Base-by-base conservation (phyloP, 768 basidiomycete species). In the Termitomyces sp. region DNA sequence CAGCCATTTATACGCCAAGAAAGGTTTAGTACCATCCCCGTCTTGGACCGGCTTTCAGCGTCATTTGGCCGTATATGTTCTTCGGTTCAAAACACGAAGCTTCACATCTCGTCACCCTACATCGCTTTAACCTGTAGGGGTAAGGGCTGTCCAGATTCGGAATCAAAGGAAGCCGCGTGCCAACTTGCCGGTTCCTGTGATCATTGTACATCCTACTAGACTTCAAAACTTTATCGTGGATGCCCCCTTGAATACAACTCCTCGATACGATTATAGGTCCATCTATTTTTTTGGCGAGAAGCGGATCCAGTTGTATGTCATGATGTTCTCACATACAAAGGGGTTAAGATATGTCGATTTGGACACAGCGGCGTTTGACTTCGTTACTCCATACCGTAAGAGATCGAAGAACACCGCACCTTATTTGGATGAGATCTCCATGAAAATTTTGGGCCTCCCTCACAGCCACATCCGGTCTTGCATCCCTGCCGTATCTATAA, bases 111-210 rank as follows among this genome's bases (percentile, higher is more conserved):
- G 67, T 69, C 61, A 72, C 61, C 54, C 62, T 67, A 61, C 60
- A 63, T 57, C 56, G 61, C 59, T 56, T 71, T 71, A 69, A 46
- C 68, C 72, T 54, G 69, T 62, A 70, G 69, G 73, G 62, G 67
- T 65, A 71, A 72, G 61, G 67, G 62, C 70, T 68, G 66, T 74
- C 64, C 72, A 68, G 62, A 67, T 62, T 60, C 55, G 59, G 63
- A 62, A 61, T 61, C 56, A 45, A 59, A 66, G 60, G 65, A 59
- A 60, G 56, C 56, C 56, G 50, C 42, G 31, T 42, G 34, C 66
- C 70, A 65, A 62, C 32, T 58, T 64, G 37, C 29, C 59, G 65
- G 66, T 53, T 53, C 58, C 61, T 63, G 67, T 54, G 65, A 71
- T 72, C 65, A 51, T 52, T 35, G 35, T 44, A n/a, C n/a, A n/a